phyloP scores from a whole-genome alignment of 225 moss, liverwort and hornwort genomes.

The Climacium dendroides region DNA sequence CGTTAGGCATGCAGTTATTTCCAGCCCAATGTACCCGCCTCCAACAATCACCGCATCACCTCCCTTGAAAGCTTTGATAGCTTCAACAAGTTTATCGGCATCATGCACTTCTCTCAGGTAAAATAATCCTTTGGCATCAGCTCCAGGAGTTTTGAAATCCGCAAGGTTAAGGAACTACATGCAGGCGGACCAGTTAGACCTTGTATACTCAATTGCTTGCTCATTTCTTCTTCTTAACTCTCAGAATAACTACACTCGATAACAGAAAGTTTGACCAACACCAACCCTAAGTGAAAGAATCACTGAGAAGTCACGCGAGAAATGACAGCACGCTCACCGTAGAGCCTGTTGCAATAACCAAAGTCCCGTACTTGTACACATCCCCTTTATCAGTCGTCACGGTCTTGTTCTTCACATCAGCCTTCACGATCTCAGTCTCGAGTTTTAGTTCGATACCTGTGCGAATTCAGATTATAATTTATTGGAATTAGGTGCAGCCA shows the following conservation, averaged over 20 bases:
- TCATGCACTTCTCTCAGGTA: constrained; percentile 66
- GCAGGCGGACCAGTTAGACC: background rate
- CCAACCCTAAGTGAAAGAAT: background rate
- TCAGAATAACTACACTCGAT: background rate
- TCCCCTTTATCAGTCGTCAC: constrained; percentile 66
- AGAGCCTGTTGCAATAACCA: constrained; percentile 71
- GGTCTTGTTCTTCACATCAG: constrained; percentile 23
- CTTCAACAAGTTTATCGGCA: constrained; percentile 53
- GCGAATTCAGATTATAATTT: background rate
- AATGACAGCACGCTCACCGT: constrained; percentile 18
- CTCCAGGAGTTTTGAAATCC: constrained; percentile 53
- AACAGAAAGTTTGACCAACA: background rate
- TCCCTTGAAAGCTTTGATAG: constrained; percentile 24
- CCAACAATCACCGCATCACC: constrained; percentile 67
- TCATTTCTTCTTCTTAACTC: background rate
- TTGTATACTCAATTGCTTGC: background rate
- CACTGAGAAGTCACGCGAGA: background rate
- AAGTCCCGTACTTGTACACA: constrained; percentile 38
- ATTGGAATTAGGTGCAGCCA: background rate
- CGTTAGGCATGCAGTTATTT: constrained; percentile 60
- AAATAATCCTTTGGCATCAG: constrained; percentile 45
- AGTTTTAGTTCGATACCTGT: constrained; percentile 25
- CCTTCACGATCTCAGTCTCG: constrained; percentile 33
- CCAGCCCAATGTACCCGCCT: constrained; percentile 87
- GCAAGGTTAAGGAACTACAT: constrained; percentile 24